Evolutionary conservation across 2,329 filamentous ascomycete genomes (phyloP).

Genomic region (Monilinia laxa): DNA sequence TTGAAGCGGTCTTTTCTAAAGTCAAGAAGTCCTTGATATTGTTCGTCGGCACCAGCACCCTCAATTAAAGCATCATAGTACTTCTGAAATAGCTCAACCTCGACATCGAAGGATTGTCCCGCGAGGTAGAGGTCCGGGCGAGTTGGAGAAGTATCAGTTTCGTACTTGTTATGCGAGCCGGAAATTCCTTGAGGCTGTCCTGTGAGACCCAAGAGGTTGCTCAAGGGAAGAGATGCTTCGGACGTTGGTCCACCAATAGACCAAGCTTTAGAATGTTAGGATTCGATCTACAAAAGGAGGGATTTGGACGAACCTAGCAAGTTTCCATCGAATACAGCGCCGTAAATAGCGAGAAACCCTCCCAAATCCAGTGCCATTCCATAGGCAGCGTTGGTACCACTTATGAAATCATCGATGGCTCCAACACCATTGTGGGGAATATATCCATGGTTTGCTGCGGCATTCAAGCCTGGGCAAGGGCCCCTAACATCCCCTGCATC

Average conservation of each 20-base stretch:
- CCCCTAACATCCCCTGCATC: constrained; percentile 25
- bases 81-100: constrained; percentile 15
- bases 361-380: constrained; percentile 20
- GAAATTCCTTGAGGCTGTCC: constrained; percentile 47
- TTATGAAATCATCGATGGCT: constrained; percentile 37
- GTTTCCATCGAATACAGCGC: constrained; percentile 6
- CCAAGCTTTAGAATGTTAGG: background rate
- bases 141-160: constrained; percentile 52
- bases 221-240: constrained; percentile 28
- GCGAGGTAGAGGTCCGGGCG: constrained; percentile 47
- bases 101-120: constrained; percentile 7
- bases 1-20: constrained; percentile 15
- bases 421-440: constrained; percentile 42
- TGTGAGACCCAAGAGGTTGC: constrained; percentile 29
- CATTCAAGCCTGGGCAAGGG: constrained; percentile 44
- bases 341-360: constrained; percentile 10
- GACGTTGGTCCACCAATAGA: constrained; percentile 17
- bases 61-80: constrained; percentile 17
- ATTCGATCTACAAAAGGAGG: background rate
- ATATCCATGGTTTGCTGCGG: constrained; percentile 46
- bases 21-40: constrained; percentile 10
- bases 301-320: background rate
- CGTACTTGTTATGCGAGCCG: constrained; percentile 53
- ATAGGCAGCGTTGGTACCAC: constrained; percentile 30
- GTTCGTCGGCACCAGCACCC: constrained; percentile 8